Evolutionary conservation across 805 yeast genomes (phyloP).

Genomic region (Metschnikowia gruessii): DNA sequence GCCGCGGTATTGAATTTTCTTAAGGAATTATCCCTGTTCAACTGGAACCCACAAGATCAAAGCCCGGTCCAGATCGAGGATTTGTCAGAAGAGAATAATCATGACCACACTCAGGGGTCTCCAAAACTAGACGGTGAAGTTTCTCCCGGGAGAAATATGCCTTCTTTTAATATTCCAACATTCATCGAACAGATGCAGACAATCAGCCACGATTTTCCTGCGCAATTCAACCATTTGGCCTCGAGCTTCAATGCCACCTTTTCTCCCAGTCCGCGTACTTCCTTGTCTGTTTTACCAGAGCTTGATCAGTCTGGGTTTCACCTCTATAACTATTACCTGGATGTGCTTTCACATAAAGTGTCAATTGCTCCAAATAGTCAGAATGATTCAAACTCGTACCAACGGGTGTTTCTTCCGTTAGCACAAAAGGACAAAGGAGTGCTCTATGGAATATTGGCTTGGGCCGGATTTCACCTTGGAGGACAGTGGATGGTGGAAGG

Average conservation of each 20-base stretch:
- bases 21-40: slow-evolving; percentile 22
- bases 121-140: not conserved
- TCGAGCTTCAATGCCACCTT: slow-evolving; percentile 23
- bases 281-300: slow-evolving; percentile 20
- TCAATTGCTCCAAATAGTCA: slow-evolving; percentile 47
- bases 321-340: slow-evolving; percentile 49
- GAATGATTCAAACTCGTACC: slow-evolving; percentile 47
- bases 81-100: not conserved
- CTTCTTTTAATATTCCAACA: slow-evolving; percentile 13
- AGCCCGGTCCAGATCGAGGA: slow-evolving; percentile 3
- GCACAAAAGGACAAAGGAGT: slow-evolving; percentile 53
- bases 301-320: slow-evolving; percentile 21
- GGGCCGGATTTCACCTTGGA: slow-evolving; percentile 54
- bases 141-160: not conserved
- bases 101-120: not conserved
- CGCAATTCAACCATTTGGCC: slow-evolving; percentile 8
- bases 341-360: slow-evolving; percentile 40
- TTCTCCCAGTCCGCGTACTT: slow-evolving; percentile 28
- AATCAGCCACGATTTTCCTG: slow-evolving; percentile 11
- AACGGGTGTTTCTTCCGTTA: slow-evolving; percentile 52
- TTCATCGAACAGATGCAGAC: slow-evolving; percentile 17
- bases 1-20: slow-evolving; percentile 26
- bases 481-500: slow-evolving; percentile 49
- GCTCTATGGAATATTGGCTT: slow-evolving; percentile 49
- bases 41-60: slow-evolving; percentile 3